These are phyloP conservation scores for Cladorrhinum sp. DNA, from an alignment of 2,329 filamentous ascomycete genomes.

Conservation along the genomic window DNA sequence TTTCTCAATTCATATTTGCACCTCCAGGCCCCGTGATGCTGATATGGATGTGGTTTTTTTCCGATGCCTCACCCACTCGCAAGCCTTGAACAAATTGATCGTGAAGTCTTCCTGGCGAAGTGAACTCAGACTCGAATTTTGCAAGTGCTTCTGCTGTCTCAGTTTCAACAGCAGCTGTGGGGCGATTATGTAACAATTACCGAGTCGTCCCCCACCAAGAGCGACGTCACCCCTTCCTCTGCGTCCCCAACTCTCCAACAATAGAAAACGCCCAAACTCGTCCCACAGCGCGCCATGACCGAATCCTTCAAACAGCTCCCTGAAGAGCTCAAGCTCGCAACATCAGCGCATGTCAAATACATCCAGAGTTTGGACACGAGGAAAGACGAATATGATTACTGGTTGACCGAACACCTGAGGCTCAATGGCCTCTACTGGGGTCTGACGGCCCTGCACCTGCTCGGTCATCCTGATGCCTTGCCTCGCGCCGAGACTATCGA, in stretches of 20 bases:
- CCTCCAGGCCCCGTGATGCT: too few relatives aligned
- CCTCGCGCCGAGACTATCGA: constrained; percentile 78
- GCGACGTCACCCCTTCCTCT: neutral
- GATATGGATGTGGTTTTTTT: neutral
- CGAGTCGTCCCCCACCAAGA: neutral
- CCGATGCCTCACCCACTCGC: too few relatives aligned
- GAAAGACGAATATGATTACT: constrained; percentile 95
- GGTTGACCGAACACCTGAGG: constrained; percentile 93
- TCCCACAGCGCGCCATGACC: constrained; percentile 31
- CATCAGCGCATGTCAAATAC: constrained; percentile 75
- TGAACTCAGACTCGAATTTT: too few relatives aligned
- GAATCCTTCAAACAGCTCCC: constrained; percentile 34
- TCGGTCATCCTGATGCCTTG: constrained; percentile 76
- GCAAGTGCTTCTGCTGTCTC: too few relatives aligned
- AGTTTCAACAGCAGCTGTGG: too few relatives aligned
- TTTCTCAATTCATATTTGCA: too few relatives aligned
- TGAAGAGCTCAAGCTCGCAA: constrained; percentile 46
- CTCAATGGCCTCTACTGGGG: constrained; percentile 98
- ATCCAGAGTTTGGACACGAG: constrained; percentile 88
- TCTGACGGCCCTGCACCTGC: constrained; percentile 79
- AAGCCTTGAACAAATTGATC: too few relatives aligned
- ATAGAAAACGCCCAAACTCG: constrained; percentile 20
- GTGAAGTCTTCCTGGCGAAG: too few relatives aligned
- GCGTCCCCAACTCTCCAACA: neutral
- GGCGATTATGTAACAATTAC: neutral